These are phyloP conservation scores for Debaryomyces coudertii DNA, from an alignment of 1,139 yeast species.

Conservation along the genomic window DNA sequence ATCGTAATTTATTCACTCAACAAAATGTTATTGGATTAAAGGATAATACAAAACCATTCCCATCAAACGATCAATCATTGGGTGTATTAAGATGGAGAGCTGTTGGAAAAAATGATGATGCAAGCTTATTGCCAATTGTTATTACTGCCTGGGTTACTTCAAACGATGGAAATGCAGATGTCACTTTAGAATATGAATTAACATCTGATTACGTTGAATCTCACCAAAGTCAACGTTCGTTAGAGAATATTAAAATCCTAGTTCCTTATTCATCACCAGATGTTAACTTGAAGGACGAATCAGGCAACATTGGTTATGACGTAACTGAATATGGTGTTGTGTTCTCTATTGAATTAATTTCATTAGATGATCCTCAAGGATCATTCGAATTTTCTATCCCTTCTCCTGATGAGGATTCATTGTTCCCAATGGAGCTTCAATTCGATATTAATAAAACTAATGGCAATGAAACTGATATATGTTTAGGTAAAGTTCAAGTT, in stretches of 20 bases:
- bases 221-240: slow-evolving; percentile 23
- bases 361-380: slow-evolving; percentile 61
- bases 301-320: slow-evolving; percentile 49
- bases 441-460: slow-evolving; percentile 44
- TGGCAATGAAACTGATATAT: slow-evolving; percentile 41
- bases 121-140: slow-evolving; percentile 66
- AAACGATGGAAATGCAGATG: slow-evolving; percentile 64
- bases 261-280: slow-evolving; percentile 68
- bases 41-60: slow-evolving; percentile 80
- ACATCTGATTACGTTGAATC: slow-evolving; percentile 40
- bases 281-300: slow-evolving; percentile 57
- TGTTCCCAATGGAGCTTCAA: slow-evolving; percentile 83
- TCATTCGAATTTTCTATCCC: slow-evolving; percentile 80
- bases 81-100: slow-evolving; percentile 93
- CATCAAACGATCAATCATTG: slow-evolving; percentile 84
- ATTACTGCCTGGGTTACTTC: slow-evolving; percentile 86
- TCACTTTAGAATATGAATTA: slow-evolving; percentile 87
- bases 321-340: slow-evolving; percentile 63
- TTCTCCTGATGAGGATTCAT: slow-evolving; percentile 75
- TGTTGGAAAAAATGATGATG: slow-evolving; percentile 60
- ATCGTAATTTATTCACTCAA: slow-evolving; percentile 66
- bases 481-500: slow-evolving; percentile 47
- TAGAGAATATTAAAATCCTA: slow-evolving; percentile 56
- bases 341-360: slow-evolving; percentile 53
- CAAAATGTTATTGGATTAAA: slow-evolving; percentile 69